Base-by-base conservation (phyloP, 345 rosid genomes). In the Eucalyptus victrix region DNA sequence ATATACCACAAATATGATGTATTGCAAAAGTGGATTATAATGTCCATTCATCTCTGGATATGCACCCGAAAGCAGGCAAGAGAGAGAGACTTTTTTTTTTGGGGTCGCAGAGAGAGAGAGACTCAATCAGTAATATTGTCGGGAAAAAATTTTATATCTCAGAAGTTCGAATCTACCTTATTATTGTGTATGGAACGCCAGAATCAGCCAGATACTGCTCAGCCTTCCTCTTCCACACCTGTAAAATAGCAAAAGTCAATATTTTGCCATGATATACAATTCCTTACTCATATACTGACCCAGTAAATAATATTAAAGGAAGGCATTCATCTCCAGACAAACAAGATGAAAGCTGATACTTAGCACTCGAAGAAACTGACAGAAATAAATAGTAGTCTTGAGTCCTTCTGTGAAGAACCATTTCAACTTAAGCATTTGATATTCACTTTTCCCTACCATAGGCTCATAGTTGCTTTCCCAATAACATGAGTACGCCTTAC, bases 211-310 rank as follows among this genome's bases (percentile, higher is more conserved):
- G 93, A 93, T 97, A 98, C 91, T 96, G 99, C 94, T 98, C 99
- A n/a, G 99, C 97, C 90, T 98, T 98, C 94, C 99, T 96, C 95
- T 98, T 98, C 99, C 99, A 98, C 28, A 97, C 93, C 99, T 96
- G 89, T 47, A 80, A 88, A 50, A 85, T 14, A 28, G 90, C 24
- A 83, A 26, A 34, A 34, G 8, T 4, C n/a, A 17, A 37, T 15
- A 62, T 72, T 76, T 76, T 76, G 47, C 85, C 5, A 12, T 12
- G 47, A 40, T 40, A 12, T 12, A 23, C 47, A 76, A 21, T 76
- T 76, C 47, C 47, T 76, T 76, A 12, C 30, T 40, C 28, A 40
- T 44, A 21, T 76, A 40, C 24, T 12, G 47, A 76, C 28, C 47
- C 85, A 21, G 47, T 76, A 76, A 40, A 76, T 40, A 44, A 23